A percentile compares a stretch with the other conserved stretches of the same genome.
These are phyloP conservation scores for Rosa persica DNA, from an alignment of 306 rosid species.

Conservation along the genomic window DNA sequence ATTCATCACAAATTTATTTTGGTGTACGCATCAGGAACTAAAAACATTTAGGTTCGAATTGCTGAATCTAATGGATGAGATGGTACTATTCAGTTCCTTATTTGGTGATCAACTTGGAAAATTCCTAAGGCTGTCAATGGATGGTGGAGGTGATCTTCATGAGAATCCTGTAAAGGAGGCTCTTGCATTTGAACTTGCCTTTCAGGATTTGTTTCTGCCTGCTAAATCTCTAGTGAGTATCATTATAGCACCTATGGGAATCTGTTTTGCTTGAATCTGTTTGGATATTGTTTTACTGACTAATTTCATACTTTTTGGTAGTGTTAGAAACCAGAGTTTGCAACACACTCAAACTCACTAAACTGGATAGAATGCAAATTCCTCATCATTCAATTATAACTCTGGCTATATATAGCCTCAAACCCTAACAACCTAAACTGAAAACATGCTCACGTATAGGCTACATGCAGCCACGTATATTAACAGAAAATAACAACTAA, in stretches of 20 bases:
- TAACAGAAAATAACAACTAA: no score
- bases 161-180: not conserved
- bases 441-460: no score
- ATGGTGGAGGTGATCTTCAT: not conserved
- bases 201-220: constrained; percentile 3
- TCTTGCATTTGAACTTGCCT: not conserved
- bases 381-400: no score
- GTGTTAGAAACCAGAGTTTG: no score
- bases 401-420: no score
- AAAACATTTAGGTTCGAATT: not conserved
- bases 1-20: not conserved
- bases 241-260: not conserved
- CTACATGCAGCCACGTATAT: no score
- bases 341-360: no score
- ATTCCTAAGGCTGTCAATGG: constrained; percentile 3
- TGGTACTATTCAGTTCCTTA: not conserved
- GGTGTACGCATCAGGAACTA: not conserved
- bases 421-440: no score
- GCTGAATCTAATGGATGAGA: constrained; percentile 1
- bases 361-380: no score
- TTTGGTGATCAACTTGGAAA: not conserved
- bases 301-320: not conserved
- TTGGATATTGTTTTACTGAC: not conserved
- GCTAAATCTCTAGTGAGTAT: constrained; percentile 4
- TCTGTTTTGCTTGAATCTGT: not conserved